These are phyloP conservation scores for Penicillium longicatenatum DNA, from an alignment of 495 filamentous ascomycete genomes.

Conservation along the genomic window DNA sequence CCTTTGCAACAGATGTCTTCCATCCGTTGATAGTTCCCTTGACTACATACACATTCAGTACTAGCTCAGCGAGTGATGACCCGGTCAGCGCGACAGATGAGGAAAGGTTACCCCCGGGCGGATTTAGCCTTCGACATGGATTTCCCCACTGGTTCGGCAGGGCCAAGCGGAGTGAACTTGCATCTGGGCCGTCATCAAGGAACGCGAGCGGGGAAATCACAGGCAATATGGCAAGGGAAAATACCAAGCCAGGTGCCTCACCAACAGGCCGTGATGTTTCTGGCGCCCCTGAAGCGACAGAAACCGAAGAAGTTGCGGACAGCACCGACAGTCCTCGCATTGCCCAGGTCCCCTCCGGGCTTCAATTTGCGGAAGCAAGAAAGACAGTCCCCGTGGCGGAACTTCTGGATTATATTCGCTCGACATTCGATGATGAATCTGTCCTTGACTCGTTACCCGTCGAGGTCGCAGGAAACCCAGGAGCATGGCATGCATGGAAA, in stretches of 20 bases:
- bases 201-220: slow-evolving; percentile 38
- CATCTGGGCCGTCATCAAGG: slow-evolving; percentile 37
- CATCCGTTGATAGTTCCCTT: slow-evolving; percentile 89
- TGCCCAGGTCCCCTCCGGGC: slow-evolving; percentile 18
- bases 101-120: slow-evolving; percentile 79
- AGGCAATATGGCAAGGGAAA: neutral
- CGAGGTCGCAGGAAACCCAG: slow-evolving; percentile 81
- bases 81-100: slow-evolving; percentile 80
- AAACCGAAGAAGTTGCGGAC: slow-evolving; percentile 9
- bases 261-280: slow-evolving; percentile 4
- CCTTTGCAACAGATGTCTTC: slow-evolving; percentile 88
- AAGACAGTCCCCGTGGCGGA: slow-evolving; percentile 37
- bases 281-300: neutral
- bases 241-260: neutral
- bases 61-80: slow-evolving; percentile 64
- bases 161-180: slow-evolving; percentile 32
- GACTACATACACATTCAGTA: slow-evolving; percentile 88
- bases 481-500: slow-evolving; percentile 89
- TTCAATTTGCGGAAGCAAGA: slow-evolving; percentile 24
- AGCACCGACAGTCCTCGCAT: slow-evolving; percentile 12
- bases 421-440: slow-evolving; percentile 73
- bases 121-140: slow-evolving; percentile 84
- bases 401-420: slow-evolving; percentile 77
- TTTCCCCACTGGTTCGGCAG: slow-evolving; percentile 86
- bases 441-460: slow-evolving; percentile 78